These are phyloP conservation scores for Hypomyces rosellus DNA, from an alignment of 2,329 filamentous ascomycete species.

Conservation along the genomic window DNA sequence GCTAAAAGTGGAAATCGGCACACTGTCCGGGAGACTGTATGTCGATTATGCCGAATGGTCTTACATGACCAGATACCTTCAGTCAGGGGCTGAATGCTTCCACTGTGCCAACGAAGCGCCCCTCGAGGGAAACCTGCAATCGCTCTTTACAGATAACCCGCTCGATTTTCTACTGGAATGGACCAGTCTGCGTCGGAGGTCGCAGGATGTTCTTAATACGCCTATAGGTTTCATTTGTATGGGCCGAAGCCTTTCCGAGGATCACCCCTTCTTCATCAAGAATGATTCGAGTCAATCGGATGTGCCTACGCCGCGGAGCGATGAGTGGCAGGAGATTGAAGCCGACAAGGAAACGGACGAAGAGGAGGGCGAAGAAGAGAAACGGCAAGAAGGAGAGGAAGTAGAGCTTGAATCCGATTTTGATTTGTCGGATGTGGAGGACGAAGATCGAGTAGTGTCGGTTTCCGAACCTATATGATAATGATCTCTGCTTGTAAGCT, in stretches of 20 bases:
- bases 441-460: too few species aligned
- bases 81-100: not conserved
- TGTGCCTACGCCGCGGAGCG: too few species aligned
- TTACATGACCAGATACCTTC: slow-evolving; percentile 18
- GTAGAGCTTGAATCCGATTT: not conserved
- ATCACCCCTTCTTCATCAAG: slow-evolving; percentile 45
- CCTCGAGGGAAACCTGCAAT: too few species aligned
- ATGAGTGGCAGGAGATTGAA: not conserved
- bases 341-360: not conserved
- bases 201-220: slow-evolving; percentile 50
- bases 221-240: slow-evolving; percentile 52
- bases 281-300: not conserved
- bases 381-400: not conserved
- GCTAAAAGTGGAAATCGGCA: slow-evolving; percentile 52
- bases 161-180: slow-evolving; percentile 48
- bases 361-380: not conserved
- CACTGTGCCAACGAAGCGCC: not conserved
- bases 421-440: too few species aligned
- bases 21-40: slow-evolving; percentile 56
- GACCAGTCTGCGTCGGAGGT: slow-evolving; percentile 45
- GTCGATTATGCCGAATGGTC: slow-evolving; percentile 44
- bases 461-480: too few species aligned
- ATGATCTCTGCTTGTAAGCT: too few species aligned
- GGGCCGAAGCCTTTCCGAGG: slow-evolving; percentile 36
- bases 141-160: slow-evolving; percentile 19